phyloP scores from a whole-genome alignment of 108 stramenopile genomes.

The Asterionellopsis glacialis region DNA sequence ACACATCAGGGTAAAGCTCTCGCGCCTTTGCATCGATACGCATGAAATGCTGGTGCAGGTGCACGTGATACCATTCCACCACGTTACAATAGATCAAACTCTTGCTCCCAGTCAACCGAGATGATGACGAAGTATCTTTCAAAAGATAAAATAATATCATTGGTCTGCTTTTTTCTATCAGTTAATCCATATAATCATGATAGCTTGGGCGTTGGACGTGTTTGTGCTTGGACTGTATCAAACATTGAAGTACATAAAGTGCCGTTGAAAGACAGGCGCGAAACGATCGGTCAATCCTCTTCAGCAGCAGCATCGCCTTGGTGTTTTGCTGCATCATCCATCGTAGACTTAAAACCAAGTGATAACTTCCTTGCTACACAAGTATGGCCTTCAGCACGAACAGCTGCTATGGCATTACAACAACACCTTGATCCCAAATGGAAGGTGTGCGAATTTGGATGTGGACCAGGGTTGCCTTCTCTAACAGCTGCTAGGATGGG shows the following conservation, averaged over 20 bases:
- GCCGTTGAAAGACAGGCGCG: background rate
- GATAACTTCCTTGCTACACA: constrained; percentile 73
- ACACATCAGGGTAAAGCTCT: too few species aligned
- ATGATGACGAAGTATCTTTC: too few species aligned
- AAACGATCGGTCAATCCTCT: background rate
- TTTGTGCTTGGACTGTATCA: background rate
- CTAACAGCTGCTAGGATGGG: constrained; percentile 42
- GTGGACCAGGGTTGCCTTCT: constrained; percentile 70
- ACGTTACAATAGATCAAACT: too few species aligned
- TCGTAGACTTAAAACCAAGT: constrained; percentile 15
- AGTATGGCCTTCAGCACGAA: constrained; percentile 77
- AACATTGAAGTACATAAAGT: constrained; percentile 5
- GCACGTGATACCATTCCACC: too few species aligned
- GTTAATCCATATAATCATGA: too few species aligned
- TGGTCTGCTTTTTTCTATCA: too few species aligned
- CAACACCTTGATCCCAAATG: constrained; percentile 14
- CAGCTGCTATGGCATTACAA: constrained; percentile 39
- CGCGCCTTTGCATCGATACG: too few species aligned
- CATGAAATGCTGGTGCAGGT: too few species aligned
- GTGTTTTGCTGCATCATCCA: constrained; percentile 31
- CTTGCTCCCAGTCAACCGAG: too few species aligned
- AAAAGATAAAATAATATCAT: too few species aligned
- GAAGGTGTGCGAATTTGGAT: constrained; percentile 53
- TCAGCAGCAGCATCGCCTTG: constrained; percentile 3
- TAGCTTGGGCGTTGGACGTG: too few species aligned